Percentiles rank a stretch among this genome's conserved stretches.
phyloP scores from a whole-genome alignment of 2,329 filamentous ascomycete species.

The Trichoderma semiorbis region DNA sequence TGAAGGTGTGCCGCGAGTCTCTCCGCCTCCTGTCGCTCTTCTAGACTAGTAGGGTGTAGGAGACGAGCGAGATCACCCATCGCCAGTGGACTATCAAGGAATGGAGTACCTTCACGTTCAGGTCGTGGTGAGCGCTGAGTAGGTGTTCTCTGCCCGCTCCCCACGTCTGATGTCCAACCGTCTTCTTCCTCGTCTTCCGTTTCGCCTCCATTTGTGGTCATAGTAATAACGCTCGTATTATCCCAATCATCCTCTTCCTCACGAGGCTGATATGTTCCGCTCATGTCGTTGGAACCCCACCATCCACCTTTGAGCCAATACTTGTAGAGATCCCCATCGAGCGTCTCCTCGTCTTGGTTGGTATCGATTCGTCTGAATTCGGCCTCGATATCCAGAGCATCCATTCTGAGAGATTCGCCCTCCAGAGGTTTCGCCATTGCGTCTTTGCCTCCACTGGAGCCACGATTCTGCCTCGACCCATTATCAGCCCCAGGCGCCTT shows the following conservation, averaged over 20 bases:
- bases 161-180: constrained; percentile 46
- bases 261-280: constrained; percentile 68
- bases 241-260: constrained; percentile 61
- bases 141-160: constrained; percentile 62
- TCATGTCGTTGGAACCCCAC: constrained; percentile 79
- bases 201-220: constrained; percentile 39
- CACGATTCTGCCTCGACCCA: neutral
- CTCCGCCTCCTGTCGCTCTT: constrained; percentile 76
- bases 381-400: constrained; percentile 66
- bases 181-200: constrained; percentile 38
- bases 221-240: constrained; percentile 75
- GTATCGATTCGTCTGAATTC: constrained; percentile 63
- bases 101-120: constrained; percentile 53
- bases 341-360: constrained; percentile 55
- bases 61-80: constrained; percentile 71
- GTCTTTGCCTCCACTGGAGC: neutral
- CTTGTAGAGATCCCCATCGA: constrained; percentile 72
- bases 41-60: constrained; percentile 72
- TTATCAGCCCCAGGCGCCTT: constrained; percentile 25
- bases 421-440: neutral
- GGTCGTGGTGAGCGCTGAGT: constrained; percentile 58
- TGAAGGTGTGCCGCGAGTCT: constrained; percentile 76
- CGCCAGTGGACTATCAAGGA: constrained; percentile 60
- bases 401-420: neutral
- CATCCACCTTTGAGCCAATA: constrained; percentile 83